Conservation (phyloP, 352 stramenopile genomes). For the Pythium utonaiense region DNA sequence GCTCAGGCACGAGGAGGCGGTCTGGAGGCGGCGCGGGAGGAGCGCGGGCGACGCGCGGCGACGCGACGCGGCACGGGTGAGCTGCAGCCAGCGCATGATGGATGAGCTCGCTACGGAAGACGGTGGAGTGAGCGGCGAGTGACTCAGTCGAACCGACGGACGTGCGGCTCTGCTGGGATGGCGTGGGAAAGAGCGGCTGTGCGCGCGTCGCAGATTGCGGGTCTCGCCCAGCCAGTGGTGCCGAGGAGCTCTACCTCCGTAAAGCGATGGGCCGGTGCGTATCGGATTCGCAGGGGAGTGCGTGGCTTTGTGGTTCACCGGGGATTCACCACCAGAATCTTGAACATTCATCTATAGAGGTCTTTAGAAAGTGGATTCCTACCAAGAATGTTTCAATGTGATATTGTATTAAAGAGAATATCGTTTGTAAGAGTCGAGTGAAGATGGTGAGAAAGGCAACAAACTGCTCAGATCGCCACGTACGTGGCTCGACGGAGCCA, state of each 20-base stretch:
- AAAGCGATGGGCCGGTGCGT: conserved; percentile 9
- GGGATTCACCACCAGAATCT: not conserved
- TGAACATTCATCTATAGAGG: not conserved
- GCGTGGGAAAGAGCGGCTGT: not conserved
- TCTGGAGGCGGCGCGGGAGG: conserved; percentile 21
- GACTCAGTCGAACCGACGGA: not conserved
- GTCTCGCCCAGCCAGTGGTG: conserved; percentile 18
- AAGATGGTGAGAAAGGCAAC: no score
- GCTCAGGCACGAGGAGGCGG: conserved; percentile 10
- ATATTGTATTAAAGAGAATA: conserved; percentile 1
- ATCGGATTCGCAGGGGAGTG: conserved; percentile 4
- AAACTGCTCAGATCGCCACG: conserved; percentile 14
- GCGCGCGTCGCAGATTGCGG: conserved; percentile 22
- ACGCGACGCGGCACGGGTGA: conserved; percentile 39
- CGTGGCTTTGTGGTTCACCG: not conserved
- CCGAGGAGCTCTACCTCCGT: conserved; percentile 12
- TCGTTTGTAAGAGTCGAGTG: not conserved
- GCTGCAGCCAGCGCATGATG: conserved; percentile 56
- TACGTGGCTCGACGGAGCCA: conserved; percentile 4
- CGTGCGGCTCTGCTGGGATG: conserved; percentile 6
- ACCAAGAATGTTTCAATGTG: no score
- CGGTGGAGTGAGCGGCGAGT: not conserved
- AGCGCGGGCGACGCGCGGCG: conserved; percentile 18
- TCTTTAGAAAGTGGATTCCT: no score
- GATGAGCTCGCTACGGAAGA: not conserved